phyloP scores from a whole-genome alignment of 495 filamentous ascomycete genomes.

The Penicillium waksmanii region DNA sequence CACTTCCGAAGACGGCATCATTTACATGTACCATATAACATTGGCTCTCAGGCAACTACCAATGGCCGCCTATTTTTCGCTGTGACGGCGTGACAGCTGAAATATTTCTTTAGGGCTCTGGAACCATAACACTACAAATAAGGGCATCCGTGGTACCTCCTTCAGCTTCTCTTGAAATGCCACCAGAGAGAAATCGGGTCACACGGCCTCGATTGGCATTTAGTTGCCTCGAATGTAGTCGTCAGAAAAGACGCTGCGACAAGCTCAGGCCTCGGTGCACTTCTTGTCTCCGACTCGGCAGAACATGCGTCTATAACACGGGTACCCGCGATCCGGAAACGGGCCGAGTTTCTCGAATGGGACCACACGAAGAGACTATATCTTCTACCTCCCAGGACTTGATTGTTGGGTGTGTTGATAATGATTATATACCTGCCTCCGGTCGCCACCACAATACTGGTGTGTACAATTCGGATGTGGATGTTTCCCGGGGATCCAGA shows the following conservation, averaged over 20 bases:
- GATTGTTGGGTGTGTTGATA: neutral
- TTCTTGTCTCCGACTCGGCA: conserved; percentile 28
- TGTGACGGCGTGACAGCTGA: too few species aligned
- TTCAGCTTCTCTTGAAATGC: neutral
- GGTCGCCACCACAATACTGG: neutral
- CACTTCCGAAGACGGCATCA: too few species aligned
- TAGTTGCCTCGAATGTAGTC: conserved; percentile 30
- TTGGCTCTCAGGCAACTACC: too few species aligned
- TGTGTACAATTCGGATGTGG: neutral
- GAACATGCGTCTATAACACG: conserved; percentile 23
- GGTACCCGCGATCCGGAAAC: conserved; percentile 13
- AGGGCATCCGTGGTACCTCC: neutral
- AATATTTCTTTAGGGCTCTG: too few species aligned
- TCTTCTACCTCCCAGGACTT: neutral
- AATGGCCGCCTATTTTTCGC: too few species aligned
- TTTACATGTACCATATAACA: too few species aligned
- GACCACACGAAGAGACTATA: neutral
- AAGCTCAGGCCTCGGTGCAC: conserved; percentile 29
- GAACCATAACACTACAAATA: too few species aligned
- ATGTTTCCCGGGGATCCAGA: neutral
- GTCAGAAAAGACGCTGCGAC: conserved; percentile 34
- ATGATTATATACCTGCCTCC: neutral
- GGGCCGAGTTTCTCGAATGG: conserved; percentile 11
- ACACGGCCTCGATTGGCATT: conserved; percentile 29
- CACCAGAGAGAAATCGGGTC: conserved; percentile 8